phyloP scores from a whole-genome alignment of 495 filamentous ascomycete genomes.

The Penicillium bialowiezense region DNA sequence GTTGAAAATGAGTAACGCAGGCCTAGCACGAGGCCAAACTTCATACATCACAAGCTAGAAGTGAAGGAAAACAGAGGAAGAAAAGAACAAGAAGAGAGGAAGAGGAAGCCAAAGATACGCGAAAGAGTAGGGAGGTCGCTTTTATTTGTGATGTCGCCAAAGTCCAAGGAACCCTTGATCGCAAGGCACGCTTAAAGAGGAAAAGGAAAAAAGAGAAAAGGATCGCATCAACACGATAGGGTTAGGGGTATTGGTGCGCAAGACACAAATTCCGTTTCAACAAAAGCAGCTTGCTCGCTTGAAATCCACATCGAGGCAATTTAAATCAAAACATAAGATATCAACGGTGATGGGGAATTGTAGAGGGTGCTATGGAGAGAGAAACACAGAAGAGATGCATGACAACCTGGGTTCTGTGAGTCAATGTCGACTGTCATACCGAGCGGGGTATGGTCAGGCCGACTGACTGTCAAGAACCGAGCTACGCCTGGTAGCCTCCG shows the following conservation, averaged over 20 bases:
- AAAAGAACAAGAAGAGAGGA: constrained; percentile 26
- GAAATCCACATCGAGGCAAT: constrained; percentile 39
- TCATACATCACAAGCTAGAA: constrained; percentile 28
- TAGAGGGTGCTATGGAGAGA: constrained; percentile 7
- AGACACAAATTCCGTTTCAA: constrained; percentile 50
- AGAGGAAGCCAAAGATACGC: constrained; percentile 20
- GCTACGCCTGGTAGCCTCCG: constrained; percentile 53
- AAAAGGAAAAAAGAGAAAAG: constrained; percentile 21
- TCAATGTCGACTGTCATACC: constrained; percentile 8
- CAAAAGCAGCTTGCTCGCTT: constrained; percentile 44
- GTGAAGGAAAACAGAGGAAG: constrained; percentile 27
- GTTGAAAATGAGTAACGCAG: constrained; percentile 17
- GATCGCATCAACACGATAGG: constrained; percentile 40
- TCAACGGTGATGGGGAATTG: constrained; percentile 9
- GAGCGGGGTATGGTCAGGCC: constrained; percentile 1
- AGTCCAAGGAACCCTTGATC: constrained; percentile 34
- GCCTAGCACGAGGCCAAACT: constrained; percentile 21
- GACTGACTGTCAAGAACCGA: constrained; percentile 12
- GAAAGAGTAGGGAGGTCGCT: constrained; percentile 37
- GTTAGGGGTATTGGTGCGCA: constrained; percentile 50
- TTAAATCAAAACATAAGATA: constrained; percentile 20
- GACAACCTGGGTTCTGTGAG: constrained; percentile 13
- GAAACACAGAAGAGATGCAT: constrained; percentile 14
- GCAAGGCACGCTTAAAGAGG: constrained; percentile 27
- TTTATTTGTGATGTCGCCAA: constrained; percentile 40